These are phyloP conservation scores for Cornus controversa DNA, from an alignment of 148 eudicot genomes.

Conservation along the genomic window DNA sequence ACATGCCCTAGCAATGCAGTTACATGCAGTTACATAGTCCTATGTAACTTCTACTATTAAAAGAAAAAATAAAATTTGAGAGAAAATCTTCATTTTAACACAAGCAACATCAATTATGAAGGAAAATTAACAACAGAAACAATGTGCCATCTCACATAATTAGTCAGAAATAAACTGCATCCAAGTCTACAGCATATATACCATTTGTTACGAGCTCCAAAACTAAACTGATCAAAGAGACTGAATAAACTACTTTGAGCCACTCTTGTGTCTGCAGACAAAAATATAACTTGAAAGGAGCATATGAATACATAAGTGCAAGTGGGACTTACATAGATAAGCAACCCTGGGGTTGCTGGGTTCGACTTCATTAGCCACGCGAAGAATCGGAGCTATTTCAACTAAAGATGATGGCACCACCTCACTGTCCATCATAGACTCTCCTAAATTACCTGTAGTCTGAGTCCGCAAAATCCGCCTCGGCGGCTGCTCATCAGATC, in stretches of 20 bases:
- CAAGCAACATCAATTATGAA: neutral
- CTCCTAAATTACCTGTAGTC: conserved; percentile 61
- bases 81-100: neutral
- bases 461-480: conserved; percentile 54
- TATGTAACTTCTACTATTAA: neutral
- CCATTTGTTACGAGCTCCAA: neutral
- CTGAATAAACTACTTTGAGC: neutral
- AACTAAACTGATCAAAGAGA: neutral
- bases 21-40: no score
- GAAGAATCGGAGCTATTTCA: conserved; percentile 69
- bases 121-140: neutral
- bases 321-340: conserved; percentile 54
- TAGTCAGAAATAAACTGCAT: neutral
- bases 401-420: conserved; percentile 69
- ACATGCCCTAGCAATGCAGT: no score
- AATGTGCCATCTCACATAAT: neutral
- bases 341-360: conserved; percentile 58
- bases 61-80: neutral
- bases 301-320: neutral
- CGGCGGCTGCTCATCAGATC: conserved; percentile 40
- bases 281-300: neutral
- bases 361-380: conserved; percentile 75
- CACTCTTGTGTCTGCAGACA: neutral
- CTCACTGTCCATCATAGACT: conserved; percentile 63
- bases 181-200: neutral